Conservation (phyloP, 169 alveolate species). For the Plasmodium relictum region DNA sequence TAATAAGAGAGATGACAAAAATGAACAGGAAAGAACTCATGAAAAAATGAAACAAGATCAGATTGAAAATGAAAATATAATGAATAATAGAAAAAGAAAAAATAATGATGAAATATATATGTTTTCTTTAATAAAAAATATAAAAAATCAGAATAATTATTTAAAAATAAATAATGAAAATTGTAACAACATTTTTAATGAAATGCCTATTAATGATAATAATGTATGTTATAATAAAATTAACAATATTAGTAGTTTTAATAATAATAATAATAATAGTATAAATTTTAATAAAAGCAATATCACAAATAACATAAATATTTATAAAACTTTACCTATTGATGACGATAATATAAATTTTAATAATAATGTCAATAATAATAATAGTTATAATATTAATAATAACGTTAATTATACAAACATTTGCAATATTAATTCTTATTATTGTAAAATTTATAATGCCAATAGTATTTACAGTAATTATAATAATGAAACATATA, state of each 20-base stretch:
- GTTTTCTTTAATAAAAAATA: constrained; percentile 20
- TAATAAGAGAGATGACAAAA: not conserved
- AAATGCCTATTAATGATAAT: not conserved
- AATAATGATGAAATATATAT: constrained; percentile 49
- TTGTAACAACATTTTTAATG: not conserved
- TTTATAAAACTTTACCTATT: not conserved
- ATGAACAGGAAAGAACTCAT: not conserved
- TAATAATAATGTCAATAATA: not conserved
- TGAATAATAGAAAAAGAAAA: not conserved
- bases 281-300: not conserved
- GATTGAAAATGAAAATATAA: not conserved
- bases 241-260: not conserved
- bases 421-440: not conserved
- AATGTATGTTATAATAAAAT: not conserved
- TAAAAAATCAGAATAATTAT: constrained; percentile 35
- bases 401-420: not conserved
- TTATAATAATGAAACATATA: constrained; percentile 46
- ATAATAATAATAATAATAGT: not conserved
- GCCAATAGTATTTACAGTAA: constrained; percentile 9
- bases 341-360: not conserved
- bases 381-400: not conserved
- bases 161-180: not conserved
- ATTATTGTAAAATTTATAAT: not conserved
- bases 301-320: not conserved
- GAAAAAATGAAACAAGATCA: not conserved